These are phyloP conservation scores for Thraustochytrium striatum DNA, from an alignment of 352 stramenopile genomes.

Conservation along the genomic window DNA sequence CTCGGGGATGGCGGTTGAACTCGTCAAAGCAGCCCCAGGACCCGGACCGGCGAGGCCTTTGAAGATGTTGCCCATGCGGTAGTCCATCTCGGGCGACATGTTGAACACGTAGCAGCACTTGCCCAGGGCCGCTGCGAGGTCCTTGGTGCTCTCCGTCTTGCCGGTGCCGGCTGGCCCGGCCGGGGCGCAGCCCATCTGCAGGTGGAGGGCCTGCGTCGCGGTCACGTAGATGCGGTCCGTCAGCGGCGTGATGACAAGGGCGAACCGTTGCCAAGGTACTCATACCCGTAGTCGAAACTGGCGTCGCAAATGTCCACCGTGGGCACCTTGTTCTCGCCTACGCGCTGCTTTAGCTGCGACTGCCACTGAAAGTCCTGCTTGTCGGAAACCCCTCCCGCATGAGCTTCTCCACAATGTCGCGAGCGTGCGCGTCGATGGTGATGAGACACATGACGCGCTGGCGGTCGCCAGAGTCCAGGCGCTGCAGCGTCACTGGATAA, in stretches of 20 bases:
- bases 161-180: conserved; percentile 65
- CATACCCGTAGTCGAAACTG: conserved; percentile 90
- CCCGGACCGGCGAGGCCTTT: conserved; percentile 87
- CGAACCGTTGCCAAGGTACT: conserved; percentile 90
- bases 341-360: conserved; percentile 84
- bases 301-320: conserved; percentile 83
- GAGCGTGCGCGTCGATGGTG: conserved; percentile 87
- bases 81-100: conserved; percentile 92
- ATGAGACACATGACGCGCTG: conserved; percentile 91
- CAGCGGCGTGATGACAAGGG: conserved; percentile 87
- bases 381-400: conserved; percentile 78
- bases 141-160: conserved; percentile 92
- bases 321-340: conserved; percentile 58
- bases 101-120: conserved; percentile 93
- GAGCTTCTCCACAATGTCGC: conserved; percentile 92
- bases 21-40: conserved; percentile 93
- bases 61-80: conserved; percentile 94
- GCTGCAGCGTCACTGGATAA: conserved; percentile 82
- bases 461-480: conserved; percentile 83
- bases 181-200: conserved; percentile 89
- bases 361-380: conserved; percentile 84
- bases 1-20: conserved; percentile 89
- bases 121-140: conserved; percentile 84
- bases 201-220: conserved; percentile 85
- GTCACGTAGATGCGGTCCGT: conserved; percentile 95